Evolutionary conservation across 169 alveolate genomes (phyloP), one percentile per base, ranked within the genome.

Genomic region (Eimeria tenella): DNA sequence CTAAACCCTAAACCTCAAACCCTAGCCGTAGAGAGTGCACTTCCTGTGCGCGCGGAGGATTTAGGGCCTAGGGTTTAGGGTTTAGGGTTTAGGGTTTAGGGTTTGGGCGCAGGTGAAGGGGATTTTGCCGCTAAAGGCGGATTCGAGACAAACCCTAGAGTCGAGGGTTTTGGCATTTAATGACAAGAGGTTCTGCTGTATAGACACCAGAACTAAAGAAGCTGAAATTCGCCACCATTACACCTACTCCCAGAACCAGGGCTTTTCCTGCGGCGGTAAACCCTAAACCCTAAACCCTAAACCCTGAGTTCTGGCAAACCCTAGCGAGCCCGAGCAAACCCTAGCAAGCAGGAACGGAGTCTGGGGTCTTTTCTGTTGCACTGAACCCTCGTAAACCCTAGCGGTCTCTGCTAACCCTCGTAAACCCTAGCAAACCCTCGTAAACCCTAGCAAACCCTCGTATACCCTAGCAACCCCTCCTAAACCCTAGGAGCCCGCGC

Each of bases 161-260:
- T 60, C 62, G 11, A 68, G 83, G 9, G 65, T 96, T 79, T 68
- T 96, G 81, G 96, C 96, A 7, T 75, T 90, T 25, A 96, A 94
- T 52, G 68, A 94, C 49, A 93, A 90, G 50, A 96, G 96, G n/a
- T 73, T 96, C 65, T 96, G 95, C 93, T 90, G 94, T 50, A 82
- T 96, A 93, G 98, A 96, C 96, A 95, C 96, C 65, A 90, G 97
- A 23, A 71, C 95, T 11, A 52, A 11, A 42, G 89, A 91, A 49
- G 82, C 95, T 7, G 81, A 73, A 8, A 71, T 87, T 31, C 42
- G 42, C 42, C 42, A 31, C 42, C 0, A 31, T 62, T 90, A 93
- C 74, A 23, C 93, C 71, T 96, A 96, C 94, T 74, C 87, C 56
- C 81, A 93, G 50, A 96, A 96, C 73, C 95, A 86, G 55, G 68